Evolutionary conservation across 805 yeast species (phyloP).

Genomic region (Lipomyces sp.): DNA sequence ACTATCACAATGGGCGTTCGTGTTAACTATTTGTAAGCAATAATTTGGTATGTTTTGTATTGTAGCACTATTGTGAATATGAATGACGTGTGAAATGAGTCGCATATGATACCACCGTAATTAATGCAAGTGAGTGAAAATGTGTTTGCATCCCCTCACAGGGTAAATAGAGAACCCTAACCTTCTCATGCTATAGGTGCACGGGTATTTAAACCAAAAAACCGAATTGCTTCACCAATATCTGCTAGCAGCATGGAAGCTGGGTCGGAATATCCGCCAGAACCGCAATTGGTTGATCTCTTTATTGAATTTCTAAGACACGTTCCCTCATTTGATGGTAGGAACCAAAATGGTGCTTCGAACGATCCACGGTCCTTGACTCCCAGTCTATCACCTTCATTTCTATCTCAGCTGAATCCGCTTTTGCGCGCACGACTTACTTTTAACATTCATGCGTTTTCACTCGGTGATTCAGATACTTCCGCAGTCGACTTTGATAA

Average conservation of each 20-base stretch:
- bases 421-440: slow-evolving; percentile 31
- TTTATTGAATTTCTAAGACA: slow-evolving; percentile 8
- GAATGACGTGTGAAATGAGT: not conserved
- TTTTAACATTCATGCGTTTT: slow-evolving; percentile 14
- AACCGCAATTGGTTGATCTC: not conserved
- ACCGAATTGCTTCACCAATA: not conserved
- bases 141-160: too few species aligned
- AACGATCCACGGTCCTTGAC: not conserved
- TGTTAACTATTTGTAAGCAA: slow-evolving; percentile 22
- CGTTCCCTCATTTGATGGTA: not conserved
- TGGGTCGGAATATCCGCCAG: slow-evolving; percentile 1
- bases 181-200: too few species aligned
- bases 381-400: slow-evolving; percentile 12
- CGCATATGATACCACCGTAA: too few species aligned
- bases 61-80: not conserved
- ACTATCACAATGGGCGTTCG: slow-evolving; percentile 24
- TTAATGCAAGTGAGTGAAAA: too few species aligned
- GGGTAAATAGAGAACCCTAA: too few species aligned
- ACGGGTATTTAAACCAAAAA: too few species aligned
- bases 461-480: not conserved
- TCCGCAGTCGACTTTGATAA: not conserved
- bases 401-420: slow-evolving; percentile 23
- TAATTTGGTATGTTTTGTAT: not conserved
- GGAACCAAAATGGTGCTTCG: not conserved
- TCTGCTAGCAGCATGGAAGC: not conserved